Base-by-base conservation (phyloP, 2,329 filamentous ascomycete genomes). In the Fusarium temperatum region DNA sequence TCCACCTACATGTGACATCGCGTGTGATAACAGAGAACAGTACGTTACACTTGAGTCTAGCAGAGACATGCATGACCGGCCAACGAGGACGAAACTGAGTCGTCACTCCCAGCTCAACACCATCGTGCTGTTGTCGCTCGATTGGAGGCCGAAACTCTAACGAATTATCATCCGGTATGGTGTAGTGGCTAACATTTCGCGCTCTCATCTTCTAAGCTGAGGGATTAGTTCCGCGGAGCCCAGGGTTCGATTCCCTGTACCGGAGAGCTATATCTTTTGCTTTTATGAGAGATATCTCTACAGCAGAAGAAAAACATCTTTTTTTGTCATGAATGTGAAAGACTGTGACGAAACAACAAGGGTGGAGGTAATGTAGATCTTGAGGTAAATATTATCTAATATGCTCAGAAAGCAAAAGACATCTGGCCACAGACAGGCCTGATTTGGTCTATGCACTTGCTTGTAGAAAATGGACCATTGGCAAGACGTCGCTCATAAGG, bases 141-240 rank as follows among this genome's bases (percentile, higher is more conserved):
- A 30, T 30, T 48, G 45, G 45, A 48, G 6, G 4, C 6, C 20
- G 13, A 22, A 22, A 22, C 45, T 15, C 22, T 20, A 48, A 28
- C 45, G 6, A 48, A 48, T 48, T 13, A 32, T 13, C 35, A 71
- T 79, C 78, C 78, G 77, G 78, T 79, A 80, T 80, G 78, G 78
- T 79, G 78, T 79, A 79, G 77, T 79, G 78, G 78, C 78, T 77
- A 79, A 79, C 78, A 79, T 79, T 79, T 79, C 77, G 75, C 78
- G 78, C 78, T 79, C 68, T 79, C 78, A 79, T n/a, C n/a, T n/a
- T n/a, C n/a, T 68, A 60, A 74, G 6, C 14, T 35, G 32, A 35
- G 32, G 3, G 32, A 35, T 8, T 3, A 63, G 45, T 32, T 36
- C 72, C 72, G 72, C 72, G 72, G 72, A 75, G 72, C 72, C 68